These are phyloP conservation scores for Pythium diclinum DNA, from an alignment of 352 stramenopile species.

Conservation along the genomic window DNA sequence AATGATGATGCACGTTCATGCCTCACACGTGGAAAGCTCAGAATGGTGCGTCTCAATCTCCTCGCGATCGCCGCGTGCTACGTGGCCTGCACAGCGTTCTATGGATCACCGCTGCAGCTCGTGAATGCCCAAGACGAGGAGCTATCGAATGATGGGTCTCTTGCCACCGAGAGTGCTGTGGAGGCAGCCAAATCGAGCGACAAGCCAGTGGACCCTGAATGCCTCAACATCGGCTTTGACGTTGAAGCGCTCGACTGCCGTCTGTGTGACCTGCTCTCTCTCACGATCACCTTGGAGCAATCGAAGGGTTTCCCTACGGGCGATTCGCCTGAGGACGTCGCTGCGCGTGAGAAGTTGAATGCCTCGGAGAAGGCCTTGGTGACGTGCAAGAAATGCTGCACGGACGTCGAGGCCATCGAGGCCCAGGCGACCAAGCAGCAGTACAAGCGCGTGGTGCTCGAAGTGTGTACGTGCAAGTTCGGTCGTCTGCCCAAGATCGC, in stretches of 20 bases:
- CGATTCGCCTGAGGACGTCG: not conserved
- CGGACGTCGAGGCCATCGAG: constrained; percentile 39
- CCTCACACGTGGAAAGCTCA: constrained; percentile 15
- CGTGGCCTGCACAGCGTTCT: constrained; percentile 9
- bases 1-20: not conserved
- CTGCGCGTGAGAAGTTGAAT: constrained; percentile 20
- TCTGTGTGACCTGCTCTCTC: constrained; percentile 46
- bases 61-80: constrained; percentile 13
- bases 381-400: constrained; percentile 50
- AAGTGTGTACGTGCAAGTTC: constrained; percentile 52
- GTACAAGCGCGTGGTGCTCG: constrained; percentile 47
- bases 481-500: constrained; percentile 62
- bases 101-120: not conserved
- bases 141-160: constrained; percentile 3
- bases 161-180: constrained; percentile 5
- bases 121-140: constrained; percentile 8
- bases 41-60: constrained; percentile 14
- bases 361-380: constrained; percentile 15
- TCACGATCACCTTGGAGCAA: constrained; percentile 29
- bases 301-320: not conserved
- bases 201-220: constrained; percentile 24
- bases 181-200: not conserved
- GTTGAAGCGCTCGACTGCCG: constrained; percentile 54
- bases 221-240: constrained; percentile 51
- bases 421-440: constrained; percentile 30